These are phyloP conservation scores for Teratosphaeriaceae sp. DNA, from an alignment of 2,329 filamentous ascomycete genomes.

Conservation along the genomic window DNA sequence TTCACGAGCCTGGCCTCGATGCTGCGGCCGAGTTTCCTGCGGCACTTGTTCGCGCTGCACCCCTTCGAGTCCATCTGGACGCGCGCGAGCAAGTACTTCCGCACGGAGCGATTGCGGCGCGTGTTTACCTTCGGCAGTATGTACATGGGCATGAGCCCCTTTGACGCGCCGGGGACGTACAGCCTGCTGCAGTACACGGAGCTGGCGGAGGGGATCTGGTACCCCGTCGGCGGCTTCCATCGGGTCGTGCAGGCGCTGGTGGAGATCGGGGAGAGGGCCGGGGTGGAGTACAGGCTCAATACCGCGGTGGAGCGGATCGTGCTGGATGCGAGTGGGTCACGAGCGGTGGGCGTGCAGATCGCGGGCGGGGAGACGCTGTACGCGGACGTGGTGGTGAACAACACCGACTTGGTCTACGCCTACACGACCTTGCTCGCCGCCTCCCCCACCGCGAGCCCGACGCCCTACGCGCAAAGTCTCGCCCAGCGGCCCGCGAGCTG, in stretches of 20 bases:
- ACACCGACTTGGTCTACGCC: slow-evolving; percentile 68
- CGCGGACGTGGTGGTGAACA: slow-evolving; percentile 63
- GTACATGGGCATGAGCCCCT: slow-evolving; percentile 79
- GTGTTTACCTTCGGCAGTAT: slow-evolving; percentile 75
- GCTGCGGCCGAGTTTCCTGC: slow-evolving; percentile 51
- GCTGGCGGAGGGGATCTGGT: slow-evolving; percentile 70
- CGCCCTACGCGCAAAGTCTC: slow-evolving; percentile 39
- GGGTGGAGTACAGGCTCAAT: slow-evolving; percentile 56
- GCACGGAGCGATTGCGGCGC: slow-evolving; percentile 59
- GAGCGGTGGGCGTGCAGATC: slow-evolving; percentile 54
- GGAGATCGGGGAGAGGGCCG: slow-evolving; percentile 53
- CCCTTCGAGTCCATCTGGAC: slow-evolving; percentile 66
- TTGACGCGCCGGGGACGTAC: slow-evolving; percentile 69
- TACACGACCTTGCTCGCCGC: slow-evolving; percentile 62
- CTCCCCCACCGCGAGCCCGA: slow-evolving; percentile 3
- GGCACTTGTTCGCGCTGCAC: slow-evolving; percentile 55
- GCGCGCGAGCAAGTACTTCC: slow-evolving; percentile 60
- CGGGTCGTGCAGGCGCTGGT: slow-evolving; percentile 55
- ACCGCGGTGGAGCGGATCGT: slow-evolving; percentile 52
- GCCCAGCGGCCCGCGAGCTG: slow-evolving; percentile 54
- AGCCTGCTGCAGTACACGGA: slow-evolving; percentile 69
- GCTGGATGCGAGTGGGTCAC: slow-evolving; percentile 45
- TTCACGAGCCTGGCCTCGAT: slow-evolving; percentile 57
- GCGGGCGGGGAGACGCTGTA: slow-evolving; percentile 50
- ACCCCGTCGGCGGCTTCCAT: slow-evolving; percentile 65